Conservation (phyloP, 805 yeast species). For the Candida methanosorbosa region DNA sequence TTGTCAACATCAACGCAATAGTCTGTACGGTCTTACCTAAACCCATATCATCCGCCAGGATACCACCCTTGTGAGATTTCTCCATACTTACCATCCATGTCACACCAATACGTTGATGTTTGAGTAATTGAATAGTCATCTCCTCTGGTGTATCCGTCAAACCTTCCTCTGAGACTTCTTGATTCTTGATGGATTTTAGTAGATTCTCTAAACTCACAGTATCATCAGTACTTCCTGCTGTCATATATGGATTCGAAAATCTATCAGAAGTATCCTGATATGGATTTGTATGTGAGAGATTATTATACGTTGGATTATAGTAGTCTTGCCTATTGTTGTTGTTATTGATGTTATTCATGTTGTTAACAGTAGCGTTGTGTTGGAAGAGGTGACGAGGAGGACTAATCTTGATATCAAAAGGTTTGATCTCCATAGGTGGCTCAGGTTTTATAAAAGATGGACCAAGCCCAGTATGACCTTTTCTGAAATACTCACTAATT, state of each 20-base stretch:
- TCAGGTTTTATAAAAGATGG: too few relatives aligned
- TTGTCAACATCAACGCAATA: slow-evolving; percentile 46
- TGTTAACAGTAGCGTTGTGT: too few relatives aligned
- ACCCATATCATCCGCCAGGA: slow-evolving; percentile 81
- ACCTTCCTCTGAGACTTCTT: slow-evolving; percentile 38
- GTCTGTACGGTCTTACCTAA: slow-evolving; percentile 71
- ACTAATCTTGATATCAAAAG: too few relatives aligned
- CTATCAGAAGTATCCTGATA: too few relatives aligned
- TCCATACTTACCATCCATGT: slow-evolving; percentile 77
- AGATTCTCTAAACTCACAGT: slow-evolving; percentile 21
- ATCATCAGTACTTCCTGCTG: not conserved
- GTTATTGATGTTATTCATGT: too few relatives aligned
- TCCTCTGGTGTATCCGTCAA: slow-evolving; percentile 61
- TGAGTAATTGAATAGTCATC: slow-evolving; percentile 31
- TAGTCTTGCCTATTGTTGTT: too few relatives aligned
- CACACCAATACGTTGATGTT: slow-evolving; percentile 79
- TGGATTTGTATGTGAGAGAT: too few relatives aligned
- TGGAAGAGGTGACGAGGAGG: too few relatives aligned
- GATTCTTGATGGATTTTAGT: slow-evolving; percentile 43
- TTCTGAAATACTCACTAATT: too few relatives aligned
- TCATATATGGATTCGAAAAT: slow-evolving; percentile 3
- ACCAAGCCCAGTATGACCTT: too few relatives aligned
- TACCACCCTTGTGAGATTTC: slow-evolving; percentile 50
- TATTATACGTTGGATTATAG: too few relatives aligned
- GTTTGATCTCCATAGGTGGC: too few relatives aligned